Evolutionary conservation across 1,139 yeast genomes (phyloP).

Genomic region (Kurtzmaniella quercitrusa): DNA sequence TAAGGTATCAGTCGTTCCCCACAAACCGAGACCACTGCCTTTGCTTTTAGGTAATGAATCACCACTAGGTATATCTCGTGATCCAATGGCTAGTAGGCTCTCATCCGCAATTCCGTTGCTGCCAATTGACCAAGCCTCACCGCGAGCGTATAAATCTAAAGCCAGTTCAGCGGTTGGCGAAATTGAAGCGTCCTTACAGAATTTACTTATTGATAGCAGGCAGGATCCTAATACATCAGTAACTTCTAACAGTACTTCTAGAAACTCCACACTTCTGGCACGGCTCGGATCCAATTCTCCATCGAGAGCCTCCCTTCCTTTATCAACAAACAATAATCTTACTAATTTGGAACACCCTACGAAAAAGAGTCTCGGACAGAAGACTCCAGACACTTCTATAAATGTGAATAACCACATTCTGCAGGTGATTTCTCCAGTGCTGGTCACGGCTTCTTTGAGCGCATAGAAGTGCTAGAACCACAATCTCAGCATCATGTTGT

Average conservation of each 20-base stretch:
- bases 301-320: not conserved
- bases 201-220: not conserved
- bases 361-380: conserved; percentile 10
- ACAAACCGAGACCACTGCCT: not conserved
- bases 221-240: not conserved
- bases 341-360: conserved; percentile 7
- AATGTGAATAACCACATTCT: conserved; percentile 31
- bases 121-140: not conserved
- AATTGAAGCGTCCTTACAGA: not conserved
- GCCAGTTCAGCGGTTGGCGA: conserved; percentile 2
- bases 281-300: conserved; percentile 1
- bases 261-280: not conserved
- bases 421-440: conserved; percentile 42
- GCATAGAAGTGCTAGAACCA: conserved; percentile 14
- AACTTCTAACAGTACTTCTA: not conserved
- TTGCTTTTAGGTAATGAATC: not conserved
- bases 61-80: not conserved
- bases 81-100: not conserved
- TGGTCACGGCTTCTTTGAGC: conserved; percentile 42
- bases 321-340: conserved; percentile 1
- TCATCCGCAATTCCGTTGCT: not conserved
- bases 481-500: not conserved
- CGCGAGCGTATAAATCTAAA: not conserved
- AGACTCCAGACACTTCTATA: conserved; percentile 5
- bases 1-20: not conserved